Conservation (phyloP, 2,329 filamentous ascomycete genomes). For the Monilinia fructicola region DNA sequence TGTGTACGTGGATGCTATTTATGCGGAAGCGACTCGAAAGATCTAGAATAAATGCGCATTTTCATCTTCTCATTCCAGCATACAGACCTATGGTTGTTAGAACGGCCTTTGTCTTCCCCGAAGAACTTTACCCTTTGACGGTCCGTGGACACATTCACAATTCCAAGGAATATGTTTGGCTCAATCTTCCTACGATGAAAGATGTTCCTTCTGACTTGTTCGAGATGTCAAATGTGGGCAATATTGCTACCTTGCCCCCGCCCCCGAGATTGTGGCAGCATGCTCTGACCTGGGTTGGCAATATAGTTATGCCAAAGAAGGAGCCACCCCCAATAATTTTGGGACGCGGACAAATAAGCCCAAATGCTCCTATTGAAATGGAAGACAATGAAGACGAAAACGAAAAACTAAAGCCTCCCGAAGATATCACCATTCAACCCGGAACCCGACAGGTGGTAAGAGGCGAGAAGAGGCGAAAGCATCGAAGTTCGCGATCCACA, state of each 20-base stretch:
- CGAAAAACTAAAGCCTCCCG: constrained; percentile 15
- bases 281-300: constrained; percentile 21
- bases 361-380: constrained; percentile 4
- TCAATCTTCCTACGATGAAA: constrained; percentile 40
- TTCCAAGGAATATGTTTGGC: constrained; percentile 43
- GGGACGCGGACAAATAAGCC: constrained; percentile 7
- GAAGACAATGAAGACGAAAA: constrained; percentile 19
- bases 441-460: constrained; percentile 17
- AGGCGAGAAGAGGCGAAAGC: constrained; percentile 15
- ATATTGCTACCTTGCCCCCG: constrained; percentile 22
- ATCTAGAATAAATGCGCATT: constrained; percentile 34
- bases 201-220: constrained; percentile 20
- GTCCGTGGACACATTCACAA: constrained; percentile 45
- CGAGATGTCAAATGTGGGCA: constrained; percentile 22
- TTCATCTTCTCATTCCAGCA: constrained; percentile 45
- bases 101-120: constrained; percentile 42
- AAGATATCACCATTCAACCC: constrained; percentile 20
- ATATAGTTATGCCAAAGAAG: constrained; percentile 18
- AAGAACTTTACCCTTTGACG: constrained; percentile 43
- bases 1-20: constrained; percentile 44
- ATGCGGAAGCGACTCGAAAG: constrained; percentile 30
- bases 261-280: constrained; percentile 20
- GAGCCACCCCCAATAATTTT: constrained; percentile 21
- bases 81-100: constrained; percentile 44
- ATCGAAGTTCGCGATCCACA: constrained; percentile 16